Base-by-base conservation (phyloP, 306 rosid species). In the Styphnolobium japonicum region DNA sequence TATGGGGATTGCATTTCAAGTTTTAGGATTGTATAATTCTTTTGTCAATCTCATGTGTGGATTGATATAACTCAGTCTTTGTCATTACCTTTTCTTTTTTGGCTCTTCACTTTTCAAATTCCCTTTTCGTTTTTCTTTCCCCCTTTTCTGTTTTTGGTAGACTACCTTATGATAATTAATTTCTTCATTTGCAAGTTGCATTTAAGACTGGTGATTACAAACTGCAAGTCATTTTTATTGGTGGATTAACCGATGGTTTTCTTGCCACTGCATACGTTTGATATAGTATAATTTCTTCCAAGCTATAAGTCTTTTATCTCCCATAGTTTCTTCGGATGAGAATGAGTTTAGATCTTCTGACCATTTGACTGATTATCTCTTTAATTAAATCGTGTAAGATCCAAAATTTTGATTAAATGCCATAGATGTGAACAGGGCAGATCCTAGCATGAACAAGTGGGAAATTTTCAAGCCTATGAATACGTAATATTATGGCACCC, bases 211-310 rank as follows among this genome's bases (percentile, higher is more conserved):
- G 99, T 14, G 96, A 96, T 83, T 91, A 81, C 82, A 89, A 84
- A 64, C 96, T 92, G 67, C 99, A 96, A 81, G 92, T 96, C 67
- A 90, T 96, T 69, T 93, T 96, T 76, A 91, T 96, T 71, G 99
- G 99, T 78, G 99, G 99, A 85, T 77, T 96, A 52, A 88, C 97
- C 0, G 97, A 96, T 88, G 99, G 97, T 62, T 91, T 96, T 89
- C 89, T 96, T 61, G 97, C 99, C 40, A 89, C 94, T 18, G 78
- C 90, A 98, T 96, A 93, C 34, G 97, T 86, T 56, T 23, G 31
- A 29, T 33, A 5, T 37, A 46, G 33, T 25, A 46, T 29, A 56
- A 33, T 53, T 63, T 61, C 39, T 55, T 33, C 78, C 22, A 9
- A 62, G 57, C 71, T 48, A 68, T 49, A 39, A 27, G 67, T 27